Percentiles rank a stretch among this genome's conserved stretches.
phyloP scores from a whole-genome alignment of 805 yeast species.

The Clavispora carvajalis region DNA sequence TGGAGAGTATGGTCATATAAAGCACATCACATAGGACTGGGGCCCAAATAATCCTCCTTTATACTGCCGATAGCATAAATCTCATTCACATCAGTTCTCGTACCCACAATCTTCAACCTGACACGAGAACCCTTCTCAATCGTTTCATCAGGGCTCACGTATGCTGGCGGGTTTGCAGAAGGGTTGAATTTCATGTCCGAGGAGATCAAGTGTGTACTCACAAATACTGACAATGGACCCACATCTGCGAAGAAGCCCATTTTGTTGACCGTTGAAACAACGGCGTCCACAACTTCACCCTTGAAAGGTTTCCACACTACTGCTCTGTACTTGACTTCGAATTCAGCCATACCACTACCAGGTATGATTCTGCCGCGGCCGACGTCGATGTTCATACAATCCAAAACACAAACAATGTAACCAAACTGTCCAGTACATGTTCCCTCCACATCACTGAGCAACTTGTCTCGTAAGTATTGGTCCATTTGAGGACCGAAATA shows the following conservation, averaged over 20 bases:
- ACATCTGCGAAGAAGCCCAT: constrained; percentile 98
- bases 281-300: constrained; percentile 97
- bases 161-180: constrained; percentile 97
- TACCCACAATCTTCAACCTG: constrained; percentile 93
- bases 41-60: constrained; percentile 96
- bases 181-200: constrained; percentile 91
- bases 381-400: constrained; percentile 89
- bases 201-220: constrained; percentile 91
- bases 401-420: constrained; percentile 91
- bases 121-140: constrained; percentile 92
- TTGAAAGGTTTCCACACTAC: constrained; percentile 98
- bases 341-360: constrained; percentile 90
- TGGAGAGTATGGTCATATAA: neutral
- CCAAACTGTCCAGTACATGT: constrained; percentile 99
- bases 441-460: constrained; percentile 94
- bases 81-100: constrained; percentile 94
- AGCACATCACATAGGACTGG: constrained; percentile 39
- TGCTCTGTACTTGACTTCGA: constrained; percentile 92
- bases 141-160: constrained; percentile 89
- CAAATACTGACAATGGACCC: constrained; percentile 93
- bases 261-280: constrained; percentile 87
- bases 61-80: constrained; percentile 97
- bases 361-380: constrained; percentile 92
- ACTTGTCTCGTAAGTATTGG: constrained; percentile 81
- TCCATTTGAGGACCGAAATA: constrained; percentile 98